These are phyloP conservation scores for Termitomyces sp. DNA, from an alignment of 768 basidiomycete species.

Conservation along the genomic window DNA sequence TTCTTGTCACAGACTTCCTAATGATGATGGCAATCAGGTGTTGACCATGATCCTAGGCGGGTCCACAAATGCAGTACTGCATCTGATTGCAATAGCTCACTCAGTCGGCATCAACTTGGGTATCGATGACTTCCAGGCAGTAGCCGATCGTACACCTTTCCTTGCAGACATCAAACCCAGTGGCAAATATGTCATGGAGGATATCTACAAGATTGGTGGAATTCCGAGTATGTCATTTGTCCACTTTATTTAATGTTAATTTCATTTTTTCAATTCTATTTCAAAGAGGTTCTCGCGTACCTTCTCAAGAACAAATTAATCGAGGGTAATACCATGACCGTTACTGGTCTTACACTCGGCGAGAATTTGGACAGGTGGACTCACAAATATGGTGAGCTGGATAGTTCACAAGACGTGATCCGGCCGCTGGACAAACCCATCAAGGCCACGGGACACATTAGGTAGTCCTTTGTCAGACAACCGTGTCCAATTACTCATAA, in stretches of 20 bases:
- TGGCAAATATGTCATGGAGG: constrained; percentile 98
- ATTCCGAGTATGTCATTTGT: constrained; percentile 73
- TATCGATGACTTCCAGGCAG: constrained; percentile 89
- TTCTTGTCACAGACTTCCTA: background rate
- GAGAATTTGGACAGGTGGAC: constrained; percentile 93
- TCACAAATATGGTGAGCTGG: constrained; percentile 71
- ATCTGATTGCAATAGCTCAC: constrained; percentile 95
- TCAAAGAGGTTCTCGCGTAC: constrained; percentile 75
- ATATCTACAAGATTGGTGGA: constrained; percentile 92
- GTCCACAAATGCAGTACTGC: constrained; percentile 95
- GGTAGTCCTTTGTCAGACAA: constrained; percentile 38
- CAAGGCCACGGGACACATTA: constrained; percentile 85
- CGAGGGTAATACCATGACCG: constrained; percentile 86
- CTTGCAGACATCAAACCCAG: constrained; percentile 95
- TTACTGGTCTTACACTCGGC: constrained; percentile 84
- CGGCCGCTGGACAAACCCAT: constrained; percentile 84
- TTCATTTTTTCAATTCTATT: background rate
- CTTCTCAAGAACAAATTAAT: constrained; percentile 84
- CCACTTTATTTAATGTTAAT: background rate
- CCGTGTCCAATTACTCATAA: constrained; percentile 8
- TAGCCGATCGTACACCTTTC: constrained; percentile 92
- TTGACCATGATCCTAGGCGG: constrained; percentile 96
- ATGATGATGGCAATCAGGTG: constrained; percentile 45
- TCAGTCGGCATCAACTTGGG: constrained; percentile 86
- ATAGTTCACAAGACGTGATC: constrained; percentile 77